Base-by-base conservation (phyloP, 208 protist genomes). In the Acanthamoeba lenticulata region DNA sequence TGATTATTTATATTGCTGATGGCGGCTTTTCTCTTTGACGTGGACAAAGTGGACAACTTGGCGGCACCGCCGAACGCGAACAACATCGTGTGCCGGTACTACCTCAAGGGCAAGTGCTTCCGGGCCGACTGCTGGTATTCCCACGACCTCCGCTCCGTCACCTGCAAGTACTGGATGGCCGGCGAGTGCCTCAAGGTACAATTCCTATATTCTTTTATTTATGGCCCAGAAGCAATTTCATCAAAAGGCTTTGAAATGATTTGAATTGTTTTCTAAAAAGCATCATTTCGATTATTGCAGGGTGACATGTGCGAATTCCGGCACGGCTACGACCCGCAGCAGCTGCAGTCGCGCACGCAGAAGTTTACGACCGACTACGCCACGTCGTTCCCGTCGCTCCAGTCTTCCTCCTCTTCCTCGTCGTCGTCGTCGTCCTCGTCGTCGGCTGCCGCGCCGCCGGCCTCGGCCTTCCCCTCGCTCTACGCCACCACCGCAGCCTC, bases 71-170 rank as follows among this genome's bases (percentile, higher is more conserved):
- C 55, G 13, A 92, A 92, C n/a, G 55, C 86, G n/a, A 92, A 81
- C 77, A 94, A 21, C 27, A 88, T 62, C 55, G 89, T 95, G 24
- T 95, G 94, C 34, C 83, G 89, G 24, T 89, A 95, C 60, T 95
- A 62, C 29, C 79, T 95, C 11, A 90, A 95, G 62, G 94, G 94
- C 57, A 90, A 95, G 32, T 95, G 94, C 32, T 95, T 94, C 83
- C 45, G 94, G 29, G 55, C 83, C 49, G 79, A 95, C 45, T 95
- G 94, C 38, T 94, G 88, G 86, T 95, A 94, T 52, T 95, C 94
- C 29, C 94, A 95, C 65, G 94, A 95, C 38, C 49, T 89, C 55
- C 15, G 32, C 6, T 19, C 42, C 13, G 92, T 93, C 40, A 95
- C 94, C 6, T 95, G 94, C 44, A 79, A 93, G 62, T 95, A 79